These are phyloP conservation scores for Phymatotrichopsis omnivora DNA, from an alignment of 2,329 filamentous ascomycete species.

Conservation along the genomic window DNA sequence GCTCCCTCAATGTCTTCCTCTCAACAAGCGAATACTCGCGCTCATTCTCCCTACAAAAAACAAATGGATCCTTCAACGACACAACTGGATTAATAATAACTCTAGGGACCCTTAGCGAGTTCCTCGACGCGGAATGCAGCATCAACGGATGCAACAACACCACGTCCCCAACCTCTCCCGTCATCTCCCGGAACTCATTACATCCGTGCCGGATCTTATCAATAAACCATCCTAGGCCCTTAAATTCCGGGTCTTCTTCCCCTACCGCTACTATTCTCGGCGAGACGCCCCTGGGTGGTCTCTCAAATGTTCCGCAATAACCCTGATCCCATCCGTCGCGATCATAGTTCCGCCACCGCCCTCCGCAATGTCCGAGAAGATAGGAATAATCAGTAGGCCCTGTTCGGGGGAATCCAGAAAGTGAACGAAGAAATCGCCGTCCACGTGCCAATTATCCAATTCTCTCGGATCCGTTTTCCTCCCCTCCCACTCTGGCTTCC, in stretches of 20 bases:
- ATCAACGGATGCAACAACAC: slow-evolving; percentile 47
- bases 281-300: slow-evolving; percentile 53
- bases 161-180: slow-evolving; percentile 45
- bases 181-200: slow-evolving; percentile 43
- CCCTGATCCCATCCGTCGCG: slow-evolving; percentile 49
- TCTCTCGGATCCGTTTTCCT: slow-evolving; percentile 44
- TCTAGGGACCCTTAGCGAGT: slow-evolving; percentile 40
- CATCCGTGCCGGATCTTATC: slow-evolving; percentile 36
- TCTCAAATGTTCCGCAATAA: slow-evolving; percentile 49
- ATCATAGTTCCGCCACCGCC: slow-evolving; percentile 56
- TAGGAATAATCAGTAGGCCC: slow-evolving; percentile 55
- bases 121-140: slow-evolving; percentile 45
- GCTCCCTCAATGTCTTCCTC: slow-evolving; percentile 42
- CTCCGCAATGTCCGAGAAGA: slow-evolving; percentile 53
- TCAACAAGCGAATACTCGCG: slow-evolving; percentile 44
- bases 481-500: slow-evolving; percentile 45
- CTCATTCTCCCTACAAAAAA: slow-evolving; percentile 41
- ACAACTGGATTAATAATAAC: slow-evolving; percentile 49
- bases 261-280: slow-evolving; percentile 53
- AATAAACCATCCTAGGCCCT: slow-evolving; percentile 25
- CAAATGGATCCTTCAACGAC: slow-evolving; percentile 43
- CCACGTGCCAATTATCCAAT: slow-evolving; percentile 54
- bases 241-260: slow-evolving; percentile 32
- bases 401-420: slow-evolving; percentile 63
- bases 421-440: slow-evolving; percentile 63